Base-by-base conservation (phyloP, 2,329 filamentous ascomycete species). In the Aureobasidium leucospermi region DNA sequence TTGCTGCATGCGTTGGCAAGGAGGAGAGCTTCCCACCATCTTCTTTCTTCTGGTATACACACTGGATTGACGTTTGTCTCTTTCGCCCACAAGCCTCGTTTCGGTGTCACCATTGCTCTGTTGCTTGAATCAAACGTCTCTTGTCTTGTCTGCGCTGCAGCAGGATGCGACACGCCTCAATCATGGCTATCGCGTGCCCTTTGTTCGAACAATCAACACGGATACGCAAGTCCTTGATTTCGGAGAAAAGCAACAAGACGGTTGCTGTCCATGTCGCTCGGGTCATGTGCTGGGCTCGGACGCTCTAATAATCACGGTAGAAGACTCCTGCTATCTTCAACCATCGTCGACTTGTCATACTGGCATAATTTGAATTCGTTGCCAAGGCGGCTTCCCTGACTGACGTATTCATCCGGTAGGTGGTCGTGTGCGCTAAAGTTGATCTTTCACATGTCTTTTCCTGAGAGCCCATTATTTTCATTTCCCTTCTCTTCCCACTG, bases 391-490 rank as follows among this genome's bases (percentile, higher is more conserved):
- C 42, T 58, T 48, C n/a, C n/a, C 19, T 23, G 23, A 15, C 32
- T 16, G 34, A 58, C 34, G 55, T 47, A 28, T 57, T 38, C 6
- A 47, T 48, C n/a, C 32, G 43, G 55, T 28, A 58, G 41, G 55
- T 58, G 55, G 43, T 58, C 55, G 55, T 58, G 55, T 58, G 56
- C 48, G 48, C 48, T 41, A 39, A 23, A 39, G 34, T 58, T 43
- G 4, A 19, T n/a, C 45, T 59, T 55, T 59, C 57, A 59, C 46
- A 59, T 59, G 57, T n/a, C 38, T 43, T 59, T 51, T 58, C 29
- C 4, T n/a, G 10, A 49, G 38, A 49, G 47, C 32, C 19, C 46
- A 34, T 51, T n/a, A 36, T 41, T 42, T 45, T 47, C 42, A 13
- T 28, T 38, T 19, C 53, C 42, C 34, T 45, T 28, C 10, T 45